Evolutionary conservation across 768 basidiomycete genomes (phyloP), one percentile per base, ranked within the genome.

Genomic region (Suillus cothurnatus): DNA sequence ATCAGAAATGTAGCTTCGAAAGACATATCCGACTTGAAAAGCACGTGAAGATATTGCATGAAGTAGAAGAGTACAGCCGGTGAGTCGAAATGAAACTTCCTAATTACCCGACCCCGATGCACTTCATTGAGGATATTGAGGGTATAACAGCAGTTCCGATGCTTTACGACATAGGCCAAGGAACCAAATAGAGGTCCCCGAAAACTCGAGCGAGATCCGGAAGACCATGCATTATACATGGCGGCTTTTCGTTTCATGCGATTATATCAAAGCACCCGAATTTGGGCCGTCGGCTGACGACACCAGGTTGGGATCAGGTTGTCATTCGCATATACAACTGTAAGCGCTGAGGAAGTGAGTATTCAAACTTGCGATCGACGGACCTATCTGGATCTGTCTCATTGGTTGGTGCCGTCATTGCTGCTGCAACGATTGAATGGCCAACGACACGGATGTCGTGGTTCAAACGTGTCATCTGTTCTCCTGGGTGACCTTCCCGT

Each of bases 341-440:
- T 39, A 58, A 39, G 34, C 11, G 21, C 31, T 9, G 21, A 32
- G 32, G 21, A 21, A 55, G 31, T 55, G 58, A 38, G 41, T 15
- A 23, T 56, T 23, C 31, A 32, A 53, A 61, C 11, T 61, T 59
- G 31, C 62, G 38, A 63, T 28, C 32, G 36, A 43, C 52, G 62
- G 62, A 11, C 26, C 19, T 39, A 39, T 50, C 47, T 15, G 32
- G 41, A 49, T 28, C 32, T 62, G 21, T 32, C 26, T 26, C 50
- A 56, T 64, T 61, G 41, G 23, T 66, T 28, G 23, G 61, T 57
- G 62, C 21, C 58, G 63, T 61, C 61, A 62, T 53, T 59, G 60
- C 50, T 17, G 58, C 47, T 39, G 38, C 67, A 70, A 61, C 68
- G 71, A 71, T 52, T 52, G 53, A 69, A 68, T 63, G 61, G 31